Percentiles rank a stretch among this genome's conserved stretches.
phyloP scores from a whole-genome alignment of 495 filamentous ascomycete genomes.

The Penicillium atrosanguineum region DNA sequence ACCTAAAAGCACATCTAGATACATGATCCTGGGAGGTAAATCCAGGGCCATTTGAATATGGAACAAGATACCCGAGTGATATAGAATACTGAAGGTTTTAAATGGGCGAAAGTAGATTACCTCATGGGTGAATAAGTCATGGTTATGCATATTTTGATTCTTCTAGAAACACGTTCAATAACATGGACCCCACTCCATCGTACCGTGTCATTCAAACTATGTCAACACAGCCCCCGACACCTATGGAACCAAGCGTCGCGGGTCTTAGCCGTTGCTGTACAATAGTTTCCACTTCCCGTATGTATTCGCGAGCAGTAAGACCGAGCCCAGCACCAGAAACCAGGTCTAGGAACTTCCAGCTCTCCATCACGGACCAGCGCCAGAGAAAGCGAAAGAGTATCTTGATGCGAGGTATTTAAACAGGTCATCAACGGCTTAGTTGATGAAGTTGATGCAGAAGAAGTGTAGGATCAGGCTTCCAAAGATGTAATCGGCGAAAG shows the following conservation, averaged over 20 bases:
- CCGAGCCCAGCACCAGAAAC: background rate
- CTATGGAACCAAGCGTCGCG: background rate
- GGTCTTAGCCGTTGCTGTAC: background rate
- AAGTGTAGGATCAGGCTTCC: slow-evolving; percentile 95
- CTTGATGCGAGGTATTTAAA: background rate
- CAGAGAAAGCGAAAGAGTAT: slow-evolving; percentile 5
- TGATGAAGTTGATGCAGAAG: slow-evolving; percentile 99
- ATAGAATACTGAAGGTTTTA: too few species aligned
- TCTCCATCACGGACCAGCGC: slow-evolving; percentile 7
- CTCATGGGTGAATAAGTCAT: background rate
- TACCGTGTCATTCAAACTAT: background rate
- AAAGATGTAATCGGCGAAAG: slow-evolving; percentile 95
- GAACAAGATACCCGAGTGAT: slow-evolving; percentile 8
- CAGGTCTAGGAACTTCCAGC: slow-evolving; percentile 1
- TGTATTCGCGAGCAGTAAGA: background rate
- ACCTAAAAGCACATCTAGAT: background rate
- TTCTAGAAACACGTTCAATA: background rate
- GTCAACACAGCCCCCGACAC: background rate
- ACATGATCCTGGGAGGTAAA: background rate
- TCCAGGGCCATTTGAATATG: background rate
- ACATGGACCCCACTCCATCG: background rate
- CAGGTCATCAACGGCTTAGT: slow-evolving; percentile 50
- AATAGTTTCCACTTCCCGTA: background rate
- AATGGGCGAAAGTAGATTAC: background rate
- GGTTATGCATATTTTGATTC: background rate